A percentile compares a stretch with the other conserved stretches of the same genome.
Conservation (phyloP, 2,329 filamentous ascomycete genomes). For the Tolypocladium inflatum region DNA sequence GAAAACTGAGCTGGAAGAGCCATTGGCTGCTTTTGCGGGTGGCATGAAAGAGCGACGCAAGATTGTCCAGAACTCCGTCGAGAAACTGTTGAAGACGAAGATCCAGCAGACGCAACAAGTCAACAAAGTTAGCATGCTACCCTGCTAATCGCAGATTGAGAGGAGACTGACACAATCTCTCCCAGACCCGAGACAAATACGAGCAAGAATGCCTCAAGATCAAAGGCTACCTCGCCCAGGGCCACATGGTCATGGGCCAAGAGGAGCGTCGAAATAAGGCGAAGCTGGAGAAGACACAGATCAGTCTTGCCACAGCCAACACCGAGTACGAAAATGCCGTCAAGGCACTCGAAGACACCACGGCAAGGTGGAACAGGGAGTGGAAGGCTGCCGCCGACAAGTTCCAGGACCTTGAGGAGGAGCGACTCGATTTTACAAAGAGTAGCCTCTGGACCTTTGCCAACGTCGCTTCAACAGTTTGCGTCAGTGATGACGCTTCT, state of each 20-base stretch:
- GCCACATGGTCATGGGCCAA: constrained; percentile 99
- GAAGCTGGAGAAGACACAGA: constrained; percentile 96
- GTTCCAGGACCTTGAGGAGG: constrained; percentile 97
- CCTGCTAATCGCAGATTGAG: too few relatives aligned
- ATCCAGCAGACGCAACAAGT: constrained; percentile 82
- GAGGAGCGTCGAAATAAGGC: constrained; percentile 98
- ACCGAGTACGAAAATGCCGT: constrained; percentile 89
- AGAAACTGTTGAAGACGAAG: constrained; percentile 90
- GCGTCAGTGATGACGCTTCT: constrained; percentile 91
- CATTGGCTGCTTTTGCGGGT: constrained; percentile 80
- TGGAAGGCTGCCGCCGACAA: constrained; percentile 98
- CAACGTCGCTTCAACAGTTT: constrained; percentile 94
- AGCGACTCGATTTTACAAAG: constrained; percentile 93
- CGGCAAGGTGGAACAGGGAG: constrained; percentile 90
- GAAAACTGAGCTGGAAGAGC: constrained; percentile 93
- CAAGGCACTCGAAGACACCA: constrained; percentile 90
- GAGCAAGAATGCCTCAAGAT: constrained; percentile 98
- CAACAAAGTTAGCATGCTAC: constrained; percentile 63
- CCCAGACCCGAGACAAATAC: constrained; percentile 77
- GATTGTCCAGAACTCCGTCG: constrained; percentile 88
- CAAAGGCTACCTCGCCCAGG: constrained; percentile 95
- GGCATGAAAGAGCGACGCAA: constrained; percentile 95
- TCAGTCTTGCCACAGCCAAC: constrained; percentile 84
- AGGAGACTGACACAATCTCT: not conserved
- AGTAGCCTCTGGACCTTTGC: constrained; percentile 97